These are phyloP conservation scores for Adenanthera pavonina DNA, from an alignment of 306 rosid genomes.

Conservation along the genomic window DNA sequence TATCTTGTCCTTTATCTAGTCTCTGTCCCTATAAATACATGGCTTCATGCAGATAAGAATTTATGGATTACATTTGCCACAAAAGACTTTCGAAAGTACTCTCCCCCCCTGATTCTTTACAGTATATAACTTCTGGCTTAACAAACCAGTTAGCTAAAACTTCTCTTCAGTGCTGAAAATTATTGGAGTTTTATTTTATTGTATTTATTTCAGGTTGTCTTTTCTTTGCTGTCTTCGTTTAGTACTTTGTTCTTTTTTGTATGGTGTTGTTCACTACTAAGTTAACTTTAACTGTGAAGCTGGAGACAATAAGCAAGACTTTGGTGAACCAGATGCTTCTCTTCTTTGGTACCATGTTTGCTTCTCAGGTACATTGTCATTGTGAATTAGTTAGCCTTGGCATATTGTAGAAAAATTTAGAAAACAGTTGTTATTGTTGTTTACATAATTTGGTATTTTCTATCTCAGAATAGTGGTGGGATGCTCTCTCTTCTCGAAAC, in stretches of 20 bases:
- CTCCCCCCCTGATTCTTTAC: neutral
- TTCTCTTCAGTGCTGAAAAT: slow-evolving; percentile 1
- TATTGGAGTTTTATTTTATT: slow-evolving; percentile 27
- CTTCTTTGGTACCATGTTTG: slow-evolving; percentile 85
- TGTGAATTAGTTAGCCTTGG: slow-evolving; percentile 14
- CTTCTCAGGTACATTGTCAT: slow-evolving; percentile 77
- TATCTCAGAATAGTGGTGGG: slow-evolving; percentile 79
- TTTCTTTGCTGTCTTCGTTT: slow-evolving; percentile 29
- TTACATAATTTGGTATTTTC: slow-evolving; percentile 43
- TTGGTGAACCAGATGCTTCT: slow-evolving; percentile 99
- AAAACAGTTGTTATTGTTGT: slow-evolving; percentile 28
- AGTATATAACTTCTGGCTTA: neutral
- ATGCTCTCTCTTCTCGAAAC: slow-evolving; percentile 87
- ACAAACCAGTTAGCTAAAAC: slow-evolving; percentile 5
- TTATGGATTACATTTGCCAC: no score
- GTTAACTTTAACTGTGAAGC: slow-evolving; percentile 71
- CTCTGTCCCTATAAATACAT: neutral
- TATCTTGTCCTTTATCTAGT: neutral
- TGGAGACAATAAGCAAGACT: slow-evolving; percentile 90
- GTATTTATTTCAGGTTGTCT: slow-evolving; percentile 8
- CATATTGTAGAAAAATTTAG: slow-evolving; percentile 36
- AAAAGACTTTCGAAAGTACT: neutral
- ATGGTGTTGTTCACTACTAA: slow-evolving; percentile 43
- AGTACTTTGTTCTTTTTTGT: slow-evolving; percentile 19
- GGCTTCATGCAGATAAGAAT: neutral